These are phyloP conservation scores for Stephanodiscus triporus DNA, from an alignment of 108 stramenopile species.

Conservation along the genomic window DNA sequence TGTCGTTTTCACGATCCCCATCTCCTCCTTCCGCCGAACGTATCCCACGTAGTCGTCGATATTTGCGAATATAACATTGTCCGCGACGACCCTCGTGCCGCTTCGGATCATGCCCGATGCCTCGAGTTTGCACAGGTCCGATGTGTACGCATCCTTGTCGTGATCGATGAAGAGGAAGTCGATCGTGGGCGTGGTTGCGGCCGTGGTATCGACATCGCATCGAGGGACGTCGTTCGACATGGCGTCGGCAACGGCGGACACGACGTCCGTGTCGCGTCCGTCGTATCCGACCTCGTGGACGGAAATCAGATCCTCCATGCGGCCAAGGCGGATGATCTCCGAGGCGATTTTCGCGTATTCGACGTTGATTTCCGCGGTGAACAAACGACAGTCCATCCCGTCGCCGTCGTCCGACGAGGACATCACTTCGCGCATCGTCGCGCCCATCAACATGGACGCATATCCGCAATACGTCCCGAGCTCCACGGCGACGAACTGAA, in stretches of 20 bases:
- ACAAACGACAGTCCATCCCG: conserved; percentile 51
- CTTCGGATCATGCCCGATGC: conserved; percentile 37
- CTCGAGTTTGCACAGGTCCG: conserved; percentile 73
- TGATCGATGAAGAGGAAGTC: conserved; percentile 92
- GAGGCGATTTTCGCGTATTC: conserved; percentile 56
- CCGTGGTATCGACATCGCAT: background rate
- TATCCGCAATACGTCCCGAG: conserved; percentile 92
- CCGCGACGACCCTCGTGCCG: conserved; percentile 79
- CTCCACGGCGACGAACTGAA: conserved; percentile 63
- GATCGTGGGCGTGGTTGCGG: conserved; percentile 10
- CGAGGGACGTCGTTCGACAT: background rate
- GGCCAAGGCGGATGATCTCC: conserved; percentile 61
- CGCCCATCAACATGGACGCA: conserved; percentile 64
- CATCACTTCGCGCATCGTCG: conserved; percentile 31
- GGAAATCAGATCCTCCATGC: conserved; percentile 56
- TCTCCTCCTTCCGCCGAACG: conserved; percentile 46
- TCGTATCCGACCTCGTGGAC: conserved; percentile 46
- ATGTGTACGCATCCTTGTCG: conserved; percentile 83
- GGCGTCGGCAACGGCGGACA: conserved; percentile 22
- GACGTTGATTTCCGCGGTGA: conserved; percentile 72
- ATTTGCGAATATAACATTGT: conserved; percentile 83
- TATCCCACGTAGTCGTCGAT: conserved; percentile 78
- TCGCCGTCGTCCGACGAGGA: background rate
- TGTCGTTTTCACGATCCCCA: conserved; percentile 61
- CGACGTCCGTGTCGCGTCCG: conserved; percentile 46